Base-by-base conservation (phyloP, 2,329 filamentous ascomycete species). In the Cordyceps pruinosa region DNA sequence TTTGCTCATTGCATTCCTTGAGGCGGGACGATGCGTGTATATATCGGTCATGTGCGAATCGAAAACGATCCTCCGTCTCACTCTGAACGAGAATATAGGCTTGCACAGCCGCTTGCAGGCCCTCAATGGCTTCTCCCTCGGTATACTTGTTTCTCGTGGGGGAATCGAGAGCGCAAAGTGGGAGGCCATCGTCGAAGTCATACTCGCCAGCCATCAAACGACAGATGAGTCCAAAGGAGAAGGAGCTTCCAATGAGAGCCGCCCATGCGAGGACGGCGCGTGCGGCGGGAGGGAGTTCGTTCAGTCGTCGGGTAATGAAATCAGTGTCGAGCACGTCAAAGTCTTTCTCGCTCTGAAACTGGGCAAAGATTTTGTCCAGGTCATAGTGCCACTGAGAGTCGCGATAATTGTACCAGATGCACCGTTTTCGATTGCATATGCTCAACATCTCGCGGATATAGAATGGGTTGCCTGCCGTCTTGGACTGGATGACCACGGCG, bases 371-470 rank as follows among this genome's bases (percentile, higher is more conserved):
- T 61, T 82, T 84, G 70, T 97, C 91, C 12, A 97, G 74, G 66
- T 95, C 88, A 68, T 87, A 97, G 45, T 87, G 80, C 93, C 93
- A 97, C 46, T 82, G 80, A 47, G 85, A 89, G 61, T 87, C 83
- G 63, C 85, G 85, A 78, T 94, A 96, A 60, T 91, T 90, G 70
- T 96, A 97, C 82, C 86, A 96, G 50, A 97, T 88, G 69, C 89
- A 96, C 63, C 87, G 87, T 67, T 90, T 94, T 41, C 89, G 84
- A 69, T 96, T 86, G 68, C 90, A 95, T 3, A 88, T 87, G 66
- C 89, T 89, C 5, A 97, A 80, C 81, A 97, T 95, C 72, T 96
- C 90, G 56, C 90, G 82, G 69, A 96, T 88, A 66, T 94, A 95
- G 66, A 96, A 97, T 0, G 91, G 87, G 60, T 96, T 96, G 1